Conservation (phyloP, 495 filamentous ascomycete species). For the Hypoxylon subgilvum region DNA sequence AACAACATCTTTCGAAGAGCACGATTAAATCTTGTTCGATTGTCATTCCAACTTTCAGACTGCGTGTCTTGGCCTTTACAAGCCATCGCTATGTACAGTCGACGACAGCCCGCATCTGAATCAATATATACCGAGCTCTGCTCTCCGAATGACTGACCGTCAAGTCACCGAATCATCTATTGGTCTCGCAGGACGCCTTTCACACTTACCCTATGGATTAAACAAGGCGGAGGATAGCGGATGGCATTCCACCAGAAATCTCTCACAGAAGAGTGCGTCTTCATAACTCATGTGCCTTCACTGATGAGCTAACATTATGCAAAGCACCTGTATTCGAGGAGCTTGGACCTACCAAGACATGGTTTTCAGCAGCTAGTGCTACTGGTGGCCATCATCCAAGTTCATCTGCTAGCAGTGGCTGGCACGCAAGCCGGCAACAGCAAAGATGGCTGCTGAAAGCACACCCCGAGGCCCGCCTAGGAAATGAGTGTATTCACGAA, state of each 20-base stretch:
- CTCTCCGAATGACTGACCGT: slow-evolving; percentile 47
- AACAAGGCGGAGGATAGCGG: slow-evolving; percentile 38
- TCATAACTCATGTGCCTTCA: not conserved
- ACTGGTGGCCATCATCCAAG: slow-evolving; percentile 1
- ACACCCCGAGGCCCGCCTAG: slow-evolving; percentile 48
- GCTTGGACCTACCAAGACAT: slow-evolving; percentile 46
- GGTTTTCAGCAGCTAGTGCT: slow-evolving; percentile 38
- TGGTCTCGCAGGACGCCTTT: slow-evolving; percentile 44
- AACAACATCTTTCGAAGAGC: too few relatives aligned
- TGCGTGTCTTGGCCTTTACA: slow-evolving; percentile 8
- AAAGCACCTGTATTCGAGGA: slow-evolving; percentile 50
- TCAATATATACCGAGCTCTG: slow-evolving; percentile 34
- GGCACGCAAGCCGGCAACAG: slow-evolving; percentile 34
- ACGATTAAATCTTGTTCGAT: too few relatives aligned
- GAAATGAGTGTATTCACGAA: slow-evolving; percentile 36
- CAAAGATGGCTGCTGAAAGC: slow-evolving; percentile 46
- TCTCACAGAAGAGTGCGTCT: slow-evolving; percentile 32
- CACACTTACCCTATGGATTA: slow-evolving; percentile 34
- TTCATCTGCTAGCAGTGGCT: slow-evolving; percentile 20
- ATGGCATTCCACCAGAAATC: slow-evolving; percentile 41
- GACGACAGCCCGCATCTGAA: slow-evolving; percentile 17
- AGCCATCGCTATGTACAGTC: slow-evolving; percentile 37
- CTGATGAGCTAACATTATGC: slow-evolving; percentile 24
- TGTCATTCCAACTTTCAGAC: too few relatives aligned
- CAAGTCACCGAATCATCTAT: slow-evolving; percentile 40